phyloP scores from a whole-genome alignment of 1,284 basidiomycete species.

The Entoloma clypeatum region DNA sequence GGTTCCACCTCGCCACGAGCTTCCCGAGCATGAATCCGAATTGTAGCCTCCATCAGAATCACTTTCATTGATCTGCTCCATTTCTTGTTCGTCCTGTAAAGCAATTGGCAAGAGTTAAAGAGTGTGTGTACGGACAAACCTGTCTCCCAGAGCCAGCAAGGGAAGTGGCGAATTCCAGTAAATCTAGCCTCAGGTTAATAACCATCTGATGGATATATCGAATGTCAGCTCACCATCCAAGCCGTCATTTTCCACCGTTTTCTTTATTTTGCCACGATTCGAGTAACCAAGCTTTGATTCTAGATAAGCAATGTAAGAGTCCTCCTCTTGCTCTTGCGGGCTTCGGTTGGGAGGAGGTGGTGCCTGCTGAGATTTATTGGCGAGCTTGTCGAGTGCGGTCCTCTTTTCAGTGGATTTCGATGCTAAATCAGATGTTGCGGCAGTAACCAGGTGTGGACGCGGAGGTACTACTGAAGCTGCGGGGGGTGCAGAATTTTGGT shows the following conservation, averaged over 20 bases:
- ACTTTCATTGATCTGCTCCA: too few relatives aligned
- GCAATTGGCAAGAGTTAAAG: neutral
- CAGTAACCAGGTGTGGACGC: slow-evolving; percentile 9
- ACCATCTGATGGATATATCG: neutral
- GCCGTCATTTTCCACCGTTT: slow-evolving; percentile 53
- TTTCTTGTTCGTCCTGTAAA: too few relatives aligned
- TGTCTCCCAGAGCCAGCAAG: slow-evolving; percentile 28
- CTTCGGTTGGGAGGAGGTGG: slow-evolving; percentile 24
- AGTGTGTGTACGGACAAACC: neutral
- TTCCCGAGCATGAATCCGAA: too few relatives aligned
- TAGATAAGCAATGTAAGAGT: slow-evolving; percentile 74
- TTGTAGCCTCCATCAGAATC: too few relatives aligned
- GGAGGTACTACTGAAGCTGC: neutral
- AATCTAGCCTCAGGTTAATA: slow-evolving; percentile 32
- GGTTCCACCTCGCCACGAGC: slow-evolving; percentile 19
- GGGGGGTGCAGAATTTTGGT: slow-evolving; percentile 10
- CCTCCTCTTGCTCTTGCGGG: slow-evolving; percentile 59
- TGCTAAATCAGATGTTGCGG: slow-evolving; percentile 15
- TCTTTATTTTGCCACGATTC: slow-evolving; percentile 38
- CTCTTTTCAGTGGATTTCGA: slow-evolving; percentile 15
- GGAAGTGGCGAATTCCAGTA: slow-evolving; percentile 51
- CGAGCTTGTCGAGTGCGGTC: slow-evolving; percentile 32
- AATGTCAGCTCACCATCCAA: slow-evolving; percentile 45
- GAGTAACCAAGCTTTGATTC: slow-evolving; percentile 66
- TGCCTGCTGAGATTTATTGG: slow-evolving; percentile 15